phyloP scores from a whole-genome alignment of 495 filamentous ascomycete species.

The Neurospora terricola region DNA sequence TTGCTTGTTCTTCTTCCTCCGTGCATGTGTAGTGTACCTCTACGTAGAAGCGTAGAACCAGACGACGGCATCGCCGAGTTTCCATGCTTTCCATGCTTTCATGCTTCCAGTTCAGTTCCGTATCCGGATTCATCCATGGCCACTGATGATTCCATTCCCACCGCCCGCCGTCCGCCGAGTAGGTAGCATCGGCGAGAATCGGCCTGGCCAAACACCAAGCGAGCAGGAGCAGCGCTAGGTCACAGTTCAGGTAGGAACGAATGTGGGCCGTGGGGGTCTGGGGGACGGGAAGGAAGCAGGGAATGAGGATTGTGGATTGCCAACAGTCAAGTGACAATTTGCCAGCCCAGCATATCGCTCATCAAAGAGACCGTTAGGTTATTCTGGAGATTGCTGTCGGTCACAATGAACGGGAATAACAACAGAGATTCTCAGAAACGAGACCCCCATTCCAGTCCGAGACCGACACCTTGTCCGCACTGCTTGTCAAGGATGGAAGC shows the following conservation, averaged over 20 bases:
- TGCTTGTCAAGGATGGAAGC: neutral
- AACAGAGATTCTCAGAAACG: neutral
- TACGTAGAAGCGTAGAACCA: neutral
- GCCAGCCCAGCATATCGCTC: neutral
- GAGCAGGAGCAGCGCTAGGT: neutral
- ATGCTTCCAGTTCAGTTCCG: neutral
- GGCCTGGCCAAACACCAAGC: neutral
- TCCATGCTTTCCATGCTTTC: neutral
- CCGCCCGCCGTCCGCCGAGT: neutral
- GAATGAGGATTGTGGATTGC: neutral
- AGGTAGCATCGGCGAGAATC: neutral
- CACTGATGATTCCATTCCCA: neutral
- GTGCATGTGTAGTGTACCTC: neutral
- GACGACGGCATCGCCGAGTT: neutral
- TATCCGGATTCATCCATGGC: neutral
- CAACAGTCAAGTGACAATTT: neutral
- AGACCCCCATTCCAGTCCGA: neutral
- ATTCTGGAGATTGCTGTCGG: neutral
- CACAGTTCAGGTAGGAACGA: neutral
- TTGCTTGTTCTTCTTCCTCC: neutral
- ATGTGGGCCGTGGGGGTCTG: neutral
- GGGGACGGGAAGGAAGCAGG: neutral
- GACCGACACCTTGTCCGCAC: neutral
- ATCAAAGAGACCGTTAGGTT: neutral
- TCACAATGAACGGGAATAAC: neutral